Conservation (phyloP, 2,329 filamentous ascomycete species). For the Cyclaneusma minus region DNA sequence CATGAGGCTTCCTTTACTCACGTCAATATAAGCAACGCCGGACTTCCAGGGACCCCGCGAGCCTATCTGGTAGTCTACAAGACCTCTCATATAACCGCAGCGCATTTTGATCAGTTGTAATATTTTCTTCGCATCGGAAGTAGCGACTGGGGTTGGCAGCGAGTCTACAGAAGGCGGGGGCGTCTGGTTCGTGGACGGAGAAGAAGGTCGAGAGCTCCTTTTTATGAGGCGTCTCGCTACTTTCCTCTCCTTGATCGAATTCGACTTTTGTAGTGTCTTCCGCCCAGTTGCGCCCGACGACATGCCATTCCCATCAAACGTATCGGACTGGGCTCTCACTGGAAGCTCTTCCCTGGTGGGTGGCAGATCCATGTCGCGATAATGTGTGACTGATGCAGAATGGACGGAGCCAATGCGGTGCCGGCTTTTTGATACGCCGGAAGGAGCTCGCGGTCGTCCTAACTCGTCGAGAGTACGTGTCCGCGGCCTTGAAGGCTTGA, state of each 20-base stretch:
- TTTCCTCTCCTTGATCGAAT: constrained; percentile 29
- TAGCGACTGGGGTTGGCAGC: constrained; percentile 40
- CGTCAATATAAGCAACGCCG: constrained; percentile 66
- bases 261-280: constrained; percentile 17
- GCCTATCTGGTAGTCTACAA: constrained; percentile 55
- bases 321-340: too few relatives aligned
- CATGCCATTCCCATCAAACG: too few relatives aligned
- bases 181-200: constrained; percentile 27
- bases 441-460: constrained; percentile 19
- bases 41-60: constrained; percentile 46
- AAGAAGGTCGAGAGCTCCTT: constrained; percentile 37
- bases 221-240: constrained; percentile 37
- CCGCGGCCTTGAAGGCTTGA: constrained; percentile 24
- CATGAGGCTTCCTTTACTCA: constrained; percentile 58
- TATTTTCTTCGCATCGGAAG: constrained; percentile 55
- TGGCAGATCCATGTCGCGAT: constrained; percentile 29
- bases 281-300: constrained; percentile 23
- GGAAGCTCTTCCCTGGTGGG: too few relatives aligned
- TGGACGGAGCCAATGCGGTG: constrained; percentile 58
- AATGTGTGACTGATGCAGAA: constrained; percentile 39
- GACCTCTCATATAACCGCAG: constrained; percentile 66
- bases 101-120: constrained; percentile 62
- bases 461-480: constrained; percentile 32
- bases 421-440: constrained; percentile 30
- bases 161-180: constrained; percentile 43